Evolutionary conservation across 495 filamentous ascomycete genomes (phyloP), one percentile per base, ranked within the genome.

Genomic region (Cenococcum geophilum): DNA sequence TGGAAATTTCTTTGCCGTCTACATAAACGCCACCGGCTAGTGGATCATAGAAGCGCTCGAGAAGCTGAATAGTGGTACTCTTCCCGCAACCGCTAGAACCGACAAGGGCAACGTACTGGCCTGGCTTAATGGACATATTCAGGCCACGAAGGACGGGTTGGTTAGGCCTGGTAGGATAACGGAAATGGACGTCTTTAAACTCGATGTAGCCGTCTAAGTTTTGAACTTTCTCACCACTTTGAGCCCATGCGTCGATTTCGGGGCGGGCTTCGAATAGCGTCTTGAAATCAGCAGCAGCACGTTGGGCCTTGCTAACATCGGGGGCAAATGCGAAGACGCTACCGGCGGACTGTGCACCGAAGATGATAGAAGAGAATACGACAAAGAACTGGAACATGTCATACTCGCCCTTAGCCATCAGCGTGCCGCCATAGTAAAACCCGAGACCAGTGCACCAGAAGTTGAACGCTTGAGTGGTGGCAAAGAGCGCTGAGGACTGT

Each of bases 391-490:
- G 83, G 69, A 88, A 85, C 72, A 88, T 80, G 59, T 73, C 88
- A 62, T 83, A 83, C 72, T 93, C 86, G 27, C 73, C 64, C 36
- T 79, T 78, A n/a, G 79, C 83, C 40, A 95, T 85, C 35, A 92
- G 78, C 2, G 80, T 85, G 35, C 90, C 89, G 53, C 91, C 91
- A 67, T 92, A 95, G 89, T 90, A 95, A 75, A 95, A 96, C 1
- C 86, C 91, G 20, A 96, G 83, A 16, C 88, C 91, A 50, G 88
- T 82, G 65, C 83, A 89, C 43, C 89, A 78, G 77, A 95, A 92
- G 70, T 85, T 82, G 53, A 92, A 76, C 1, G 83, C 82, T 72
- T 95, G 91, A 56, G 89, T 87, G 20, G 82, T 75, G 1, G 89
- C 89, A 67, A 93, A 96, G 1, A 93, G 79, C 4, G 77, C 63